A percentile compares a stretch with the other conserved stretches of the same genome.
Evolutionary conservation across 345 rosid species (phyloP).

Genomic region (Geranium brycei): DNA sequence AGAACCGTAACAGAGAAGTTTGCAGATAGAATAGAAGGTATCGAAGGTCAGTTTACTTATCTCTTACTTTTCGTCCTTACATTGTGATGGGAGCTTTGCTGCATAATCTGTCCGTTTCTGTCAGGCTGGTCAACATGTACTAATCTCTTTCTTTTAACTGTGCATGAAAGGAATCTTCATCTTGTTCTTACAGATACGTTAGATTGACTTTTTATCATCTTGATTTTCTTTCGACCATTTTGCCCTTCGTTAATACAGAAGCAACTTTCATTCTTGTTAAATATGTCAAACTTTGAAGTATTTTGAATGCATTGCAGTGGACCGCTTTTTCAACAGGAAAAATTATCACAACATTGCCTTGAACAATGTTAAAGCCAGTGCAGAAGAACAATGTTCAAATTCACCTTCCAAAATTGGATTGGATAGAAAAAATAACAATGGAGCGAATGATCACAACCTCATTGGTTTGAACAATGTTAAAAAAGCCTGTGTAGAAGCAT

Average conservation of each 20-base stretch:
- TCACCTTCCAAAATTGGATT: neutral
- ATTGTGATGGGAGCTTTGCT: neutral
- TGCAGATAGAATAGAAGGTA: slow-evolving; percentile 50
- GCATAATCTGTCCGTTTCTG: neutral
- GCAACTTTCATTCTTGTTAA: neutral
- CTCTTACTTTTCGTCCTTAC: neutral
- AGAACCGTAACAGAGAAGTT: slow-evolving; percentile 29
- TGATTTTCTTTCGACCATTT: neutral
- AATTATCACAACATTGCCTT: slow-evolving; percentile 11
- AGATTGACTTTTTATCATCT: too few species aligned
- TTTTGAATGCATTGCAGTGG: slow-evolving; percentile 18
- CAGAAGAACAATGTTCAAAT: neutral
- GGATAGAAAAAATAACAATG: neutral
- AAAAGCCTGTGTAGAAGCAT: too few species aligned
- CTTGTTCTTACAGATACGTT: neutral
- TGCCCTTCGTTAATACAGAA: neutral
- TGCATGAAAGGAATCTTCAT: neutral
- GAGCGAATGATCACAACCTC: neutral
- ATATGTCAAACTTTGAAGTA: neutral
- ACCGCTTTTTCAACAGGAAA: slow-evolving; percentile 29
- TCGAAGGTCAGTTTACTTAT: slow-evolving; percentile 34
- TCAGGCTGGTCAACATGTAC: too few species aligned
- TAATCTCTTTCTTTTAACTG: neutral
- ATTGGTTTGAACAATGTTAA: neutral
- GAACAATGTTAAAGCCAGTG: slow-evolving; percentile 9